phyloP scores from a whole-genome alignment of 805 yeast species.

The Candida broadrunensis region DNA sequence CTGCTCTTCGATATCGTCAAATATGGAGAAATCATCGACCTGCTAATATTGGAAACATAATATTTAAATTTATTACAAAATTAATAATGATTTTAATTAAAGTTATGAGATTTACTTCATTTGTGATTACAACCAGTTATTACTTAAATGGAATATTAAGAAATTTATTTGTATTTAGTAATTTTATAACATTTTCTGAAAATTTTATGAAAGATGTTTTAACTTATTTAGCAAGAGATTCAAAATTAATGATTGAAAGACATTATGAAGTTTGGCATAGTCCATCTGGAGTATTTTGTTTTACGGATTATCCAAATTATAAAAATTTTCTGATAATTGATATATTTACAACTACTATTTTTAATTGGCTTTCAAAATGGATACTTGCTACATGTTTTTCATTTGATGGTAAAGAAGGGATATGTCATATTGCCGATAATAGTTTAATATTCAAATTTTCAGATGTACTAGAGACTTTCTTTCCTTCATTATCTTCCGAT shows the following conservation, averaged over 20 bases:
- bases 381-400: not conserved
- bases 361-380: not conserved
- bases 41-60: conserved; percentile 1
- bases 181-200: conserved; percentile 26
- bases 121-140: conserved; percentile 11
- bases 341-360: not conserved
- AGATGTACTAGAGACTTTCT: conserved; percentile 7
- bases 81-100: conserved; percentile 6
- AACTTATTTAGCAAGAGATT: conserved; percentile 22
- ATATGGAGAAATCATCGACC: conserved; percentile 13
- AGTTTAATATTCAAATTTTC: conserved; percentile 17
- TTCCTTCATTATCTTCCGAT: conserved; percentile 1
- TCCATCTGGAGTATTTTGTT: conserved; percentile 7
- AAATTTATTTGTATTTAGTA: conserved; percentile 20
- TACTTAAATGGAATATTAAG: conserved; percentile 17
- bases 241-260: conserved; percentile 11
- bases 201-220: conserved; percentile 24
- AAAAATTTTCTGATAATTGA: not conserved
- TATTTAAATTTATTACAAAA: conserved; percentile 2
- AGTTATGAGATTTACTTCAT: conserved; percentile 12
- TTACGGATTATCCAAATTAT: conserved; percentile 4
- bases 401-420: no score
- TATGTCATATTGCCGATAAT: not conserved
- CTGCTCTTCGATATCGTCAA: conserved; percentile 14
- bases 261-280: conserved; percentile 7